Base-by-base conservation (phyloP, 495 filamentous ascomycete genomes). In the Penicillium ucsense region DNA sequence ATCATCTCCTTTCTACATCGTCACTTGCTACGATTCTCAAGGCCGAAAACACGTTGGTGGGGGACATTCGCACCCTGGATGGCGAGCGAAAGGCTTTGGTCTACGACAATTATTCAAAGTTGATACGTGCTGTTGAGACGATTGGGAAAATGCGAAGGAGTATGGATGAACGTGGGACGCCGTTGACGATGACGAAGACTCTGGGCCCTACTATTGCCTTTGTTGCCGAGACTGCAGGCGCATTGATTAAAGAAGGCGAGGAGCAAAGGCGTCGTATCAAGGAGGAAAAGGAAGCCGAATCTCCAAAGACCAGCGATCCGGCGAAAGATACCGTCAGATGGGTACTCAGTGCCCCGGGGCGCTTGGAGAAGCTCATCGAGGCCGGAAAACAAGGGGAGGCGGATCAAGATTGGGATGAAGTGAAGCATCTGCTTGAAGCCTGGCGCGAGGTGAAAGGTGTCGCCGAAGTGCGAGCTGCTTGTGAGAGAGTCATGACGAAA, bases 101-200 rank as follows among this genome's bases (percentile, higher is more conserved):
- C 4, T 98, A 98, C 63, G 92, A 98, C 64, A 98, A 98, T 63
- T 98, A 96, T 65, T 87, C 81, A 51, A 97, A 96, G 71, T 70
- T 98, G 57, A 96, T 98, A 51, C 78, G 81, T 11, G 92, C 92
- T 10, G 96, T 94, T 9, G 89, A 95, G 63, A 97, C 91, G 8
- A 98, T 98, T 59, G 78, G 87, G 28, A 84, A 82, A 61, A 73
- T 74, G 71, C 59, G 69, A 10, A 59, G 57, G 45, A 72, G 80
- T 72, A 70, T 67, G 72, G 69, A 71, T 53, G 65, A 72, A 20
- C 60, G 68, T 0, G 74, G 67, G 4, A 63, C 69, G 20, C 71
- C 69, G 30, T 62, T 73, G 61, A 73, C 68, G 0, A 73, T 72
- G 69, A 72, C 69, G 28, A 72, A 72, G 54, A 91, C 84, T 5